These are phyloP conservation scores for Zhuliangozyma blackwelliae DNA, from an alignment of 1,139 yeast species.

Conservation along the genomic window DNA sequence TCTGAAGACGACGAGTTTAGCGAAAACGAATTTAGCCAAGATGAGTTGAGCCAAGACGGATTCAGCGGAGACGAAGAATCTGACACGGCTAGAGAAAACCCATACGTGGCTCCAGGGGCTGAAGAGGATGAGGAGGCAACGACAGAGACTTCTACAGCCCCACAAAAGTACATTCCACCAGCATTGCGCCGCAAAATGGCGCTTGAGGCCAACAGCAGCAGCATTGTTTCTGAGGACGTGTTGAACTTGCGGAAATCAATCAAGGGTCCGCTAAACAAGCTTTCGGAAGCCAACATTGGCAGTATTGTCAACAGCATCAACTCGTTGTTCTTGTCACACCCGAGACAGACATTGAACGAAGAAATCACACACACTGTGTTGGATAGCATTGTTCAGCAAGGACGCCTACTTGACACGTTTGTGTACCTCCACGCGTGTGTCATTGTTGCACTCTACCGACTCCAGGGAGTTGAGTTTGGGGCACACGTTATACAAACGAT, in stretches of 20 bases:
- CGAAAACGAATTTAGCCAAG: constrained; percentile 16
- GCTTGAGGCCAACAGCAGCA: constrained; percentile 16
- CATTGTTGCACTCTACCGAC: constrained; percentile 67
- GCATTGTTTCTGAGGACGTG: constrained; percentile 41
- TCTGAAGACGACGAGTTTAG: constrained; percentile 44
- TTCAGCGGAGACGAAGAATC: constrained; percentile 11
- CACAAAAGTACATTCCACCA: constrained; percentile 73
- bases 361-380: constrained; percentile 59
- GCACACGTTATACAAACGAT: constrained; percentile 78
- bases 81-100: constrained; percentile 59
- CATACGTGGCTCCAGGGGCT: constrained; percentile 72
- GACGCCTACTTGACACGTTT: constrained; percentile 67
- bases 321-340: constrained; percentile 55
- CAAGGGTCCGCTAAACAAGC: constrained; percentile 78
- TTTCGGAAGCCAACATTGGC: constrained; percentile 79
- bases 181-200: constrained; percentile 61
- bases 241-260: constrained; percentile 53
- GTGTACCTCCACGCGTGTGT: constrained; percentile 78
- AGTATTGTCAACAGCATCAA: constrained; percentile 68
- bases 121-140: constrained; percentile 7
- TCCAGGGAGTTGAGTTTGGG: constrained; percentile 87
- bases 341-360: constrained; percentile 76
- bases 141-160: constrained; percentile 13
- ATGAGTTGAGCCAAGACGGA: constrained; percentile 11
- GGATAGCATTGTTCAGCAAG: constrained; percentile 65